phyloP scores from a whole-genome alignment of 1,139 yeast species.

The Arxiozyma bovina region DNA sequence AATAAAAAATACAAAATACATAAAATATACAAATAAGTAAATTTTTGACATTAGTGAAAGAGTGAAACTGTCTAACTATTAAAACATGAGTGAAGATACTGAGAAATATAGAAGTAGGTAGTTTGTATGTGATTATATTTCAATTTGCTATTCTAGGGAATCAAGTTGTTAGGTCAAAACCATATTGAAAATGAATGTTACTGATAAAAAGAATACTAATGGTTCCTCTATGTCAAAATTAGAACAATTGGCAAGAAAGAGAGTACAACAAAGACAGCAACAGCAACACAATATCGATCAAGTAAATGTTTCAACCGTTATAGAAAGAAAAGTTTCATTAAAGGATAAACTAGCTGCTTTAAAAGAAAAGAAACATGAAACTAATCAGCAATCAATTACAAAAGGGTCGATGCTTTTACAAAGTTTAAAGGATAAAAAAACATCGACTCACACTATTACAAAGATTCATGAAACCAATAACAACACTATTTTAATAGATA shows the following conservation, averaged over 20 bases:
- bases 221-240: conserved; percentile 13
- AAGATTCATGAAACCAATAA: neutral
- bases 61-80: neutral
- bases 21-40: no score
- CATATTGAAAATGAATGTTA: neutral
- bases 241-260: conserved; percentile 20
- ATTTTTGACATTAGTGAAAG: neutral
- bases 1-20: neutral
- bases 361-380: conserved; percentile 1
- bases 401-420: neutral
- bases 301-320: neutral
- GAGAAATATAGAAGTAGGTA: no score
- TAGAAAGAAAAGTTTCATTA: neutral
- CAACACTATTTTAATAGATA: neutral
- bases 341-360: neutral
- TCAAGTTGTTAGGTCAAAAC: neutral
- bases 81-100: no score
- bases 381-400: neutral
- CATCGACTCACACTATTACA: neutral
- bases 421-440: neutral
- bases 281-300: neutral
- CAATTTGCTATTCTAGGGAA: neutral
- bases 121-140: neutral
- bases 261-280: conserved; percentile 5
- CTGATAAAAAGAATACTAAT: neutral